Conservation (phyloP, 176 grass and related monocot species). For the Stipa capillata region DNA sequence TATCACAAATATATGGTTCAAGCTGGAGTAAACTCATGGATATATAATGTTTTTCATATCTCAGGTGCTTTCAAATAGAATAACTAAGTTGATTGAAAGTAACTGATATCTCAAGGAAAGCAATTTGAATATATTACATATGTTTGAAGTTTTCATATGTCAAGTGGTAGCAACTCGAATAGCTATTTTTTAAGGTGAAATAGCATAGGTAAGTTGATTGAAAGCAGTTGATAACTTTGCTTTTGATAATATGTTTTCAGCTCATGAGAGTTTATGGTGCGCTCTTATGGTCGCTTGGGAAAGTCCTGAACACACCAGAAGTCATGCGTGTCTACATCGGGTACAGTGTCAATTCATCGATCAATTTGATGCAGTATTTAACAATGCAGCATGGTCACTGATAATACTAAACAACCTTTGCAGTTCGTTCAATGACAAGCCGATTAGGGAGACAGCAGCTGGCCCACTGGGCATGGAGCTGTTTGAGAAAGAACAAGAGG, state of each 20-base stretch:
- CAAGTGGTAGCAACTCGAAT: not conserved
- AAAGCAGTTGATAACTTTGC: not conserved
- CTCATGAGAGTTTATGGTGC: slow-evolving; percentile 93
- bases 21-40: not conserved
- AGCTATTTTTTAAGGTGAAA: no score
- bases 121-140: not conserved
- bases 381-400: not conserved
- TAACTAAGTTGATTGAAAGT: not conserved
- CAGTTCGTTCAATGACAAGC: slow-evolving; percentile 94
- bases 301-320: slow-evolving; percentile 89
- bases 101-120: not conserved
- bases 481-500: slow-evolving; percentile 78
- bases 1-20: no score
- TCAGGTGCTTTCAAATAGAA: not conserved
- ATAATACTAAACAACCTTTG: not conserved
- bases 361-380: not conserved
- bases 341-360: slow-evolving; percentile 20
- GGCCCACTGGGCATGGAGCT: slow-evolving; percentile 68
- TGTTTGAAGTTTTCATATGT: not conserved
- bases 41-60: not conserved
- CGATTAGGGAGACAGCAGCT: slow-evolving; percentile 45
- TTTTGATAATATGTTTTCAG: slow-evolving; percentile 26
- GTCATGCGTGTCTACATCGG: slow-evolving; percentile 91
- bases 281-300: slow-evolving; percentile 85
- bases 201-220: no score